Evolutionary conservation across 495 filamentous ascomycete genomes (phyloP), one percentile per base, ranked within the genome.

Genomic region (Diplogelasinospora grovesii): DNA sequence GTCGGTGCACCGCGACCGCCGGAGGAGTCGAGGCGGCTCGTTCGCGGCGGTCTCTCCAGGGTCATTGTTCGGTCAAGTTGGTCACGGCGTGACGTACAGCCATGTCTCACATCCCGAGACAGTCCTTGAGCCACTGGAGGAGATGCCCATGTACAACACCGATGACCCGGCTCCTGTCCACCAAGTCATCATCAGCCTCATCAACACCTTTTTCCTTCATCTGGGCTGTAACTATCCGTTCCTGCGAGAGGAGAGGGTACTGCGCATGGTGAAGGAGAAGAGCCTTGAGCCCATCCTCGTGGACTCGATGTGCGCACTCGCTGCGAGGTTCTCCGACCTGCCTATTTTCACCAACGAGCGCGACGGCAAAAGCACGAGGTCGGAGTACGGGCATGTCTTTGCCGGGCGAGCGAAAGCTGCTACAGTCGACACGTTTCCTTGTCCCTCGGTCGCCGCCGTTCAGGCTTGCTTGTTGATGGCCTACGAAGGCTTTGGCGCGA

Each of bases 211-310:
- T 54, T 90, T 93, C 56, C 52, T 68, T 11, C 78, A 86, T 49
- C 68, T 90, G 4, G 85, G 85, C 8, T 88, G 82, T 63, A 89
- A 78, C 46, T 93, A 87, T 59, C 86, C 83, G 0, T 93, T 93
- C 49, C 54, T 90, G 24, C 79, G 78, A 25, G 74, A 75, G 29
- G 77, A 81, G 9, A 69, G 78, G 21, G 88, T 89, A 45, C 67
- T 81, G 5, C 71, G 73, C 30, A 69, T 84, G 52, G 66, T 93
- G 3, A 79, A 81, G 54, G 84, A 85, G 33, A 87, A 86, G 48
- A 74, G 77, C 52, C 70, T 86, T n/a, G 85, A 89, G 52, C 77
- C 83, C 1, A 89, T 93, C 60, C 63, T 93, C n/a, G 85, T 93
- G 11, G 84, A 93, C 54, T 79, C 86, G 19, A 79, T 90, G 16